Evolutionary conservation across 345 rosid genomes (phyloP).

Genomic region (Barbarea vulgaris): DNA sequence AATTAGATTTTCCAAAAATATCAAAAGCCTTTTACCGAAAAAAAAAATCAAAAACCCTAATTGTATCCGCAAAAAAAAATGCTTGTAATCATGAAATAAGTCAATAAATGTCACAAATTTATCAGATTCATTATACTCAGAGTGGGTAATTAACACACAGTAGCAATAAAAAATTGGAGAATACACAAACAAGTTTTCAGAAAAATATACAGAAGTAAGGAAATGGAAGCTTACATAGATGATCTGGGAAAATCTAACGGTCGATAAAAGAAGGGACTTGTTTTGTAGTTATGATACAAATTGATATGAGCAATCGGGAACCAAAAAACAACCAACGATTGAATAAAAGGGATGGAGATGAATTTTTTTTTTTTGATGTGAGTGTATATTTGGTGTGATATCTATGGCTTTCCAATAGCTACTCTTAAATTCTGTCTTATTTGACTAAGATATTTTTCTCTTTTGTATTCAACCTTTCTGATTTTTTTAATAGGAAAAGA

Average conservation of each 20-base stretch:
- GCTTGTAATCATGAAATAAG: background rate
- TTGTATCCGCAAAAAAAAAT: background rate
- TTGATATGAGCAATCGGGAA: no score
- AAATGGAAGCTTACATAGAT: constrained; percentile 24
- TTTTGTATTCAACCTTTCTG: no score
- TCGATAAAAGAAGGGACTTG: background rate
- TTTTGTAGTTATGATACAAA: no score
- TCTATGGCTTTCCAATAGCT: no score
- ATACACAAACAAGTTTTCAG: background rate
- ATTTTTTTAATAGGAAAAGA: no score
- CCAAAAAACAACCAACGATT: no score
- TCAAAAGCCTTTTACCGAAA: no score
- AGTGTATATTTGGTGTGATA: no score
- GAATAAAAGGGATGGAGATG: no score
- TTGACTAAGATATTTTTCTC: no score
- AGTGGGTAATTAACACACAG: background rate
- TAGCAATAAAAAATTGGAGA: background rate
- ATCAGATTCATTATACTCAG: background rate
- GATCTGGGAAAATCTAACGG: background rate
- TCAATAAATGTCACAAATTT: background rate
- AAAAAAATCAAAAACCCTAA: constrained; percentile 2
- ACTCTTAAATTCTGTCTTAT: no score
- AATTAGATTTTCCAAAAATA: background rate
- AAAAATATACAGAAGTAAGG: background rate
- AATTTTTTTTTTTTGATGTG: no score